Percentiles rank a stretch among this genome's conserved stretches.
Evolutionary conservation across 148 eudicot species (phyloP).

Genomic region (Chenopodium album): DNA sequence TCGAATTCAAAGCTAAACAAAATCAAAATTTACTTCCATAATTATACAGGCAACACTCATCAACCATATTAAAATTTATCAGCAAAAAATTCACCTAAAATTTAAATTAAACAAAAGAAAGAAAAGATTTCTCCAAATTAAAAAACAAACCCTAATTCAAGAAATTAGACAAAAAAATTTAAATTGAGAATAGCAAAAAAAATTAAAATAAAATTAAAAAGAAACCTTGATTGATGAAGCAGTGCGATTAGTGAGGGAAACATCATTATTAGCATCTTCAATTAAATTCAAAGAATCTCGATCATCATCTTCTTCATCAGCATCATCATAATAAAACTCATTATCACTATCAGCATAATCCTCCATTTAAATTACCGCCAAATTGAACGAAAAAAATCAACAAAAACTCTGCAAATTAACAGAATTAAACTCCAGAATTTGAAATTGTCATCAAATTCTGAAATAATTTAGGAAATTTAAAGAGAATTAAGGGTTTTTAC

Average conservation of each 20-base stretch:
- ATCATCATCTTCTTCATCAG: constrained; percentile 21
- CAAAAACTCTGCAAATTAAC: not conserved
- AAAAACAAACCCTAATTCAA: not conserved
- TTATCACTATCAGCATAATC: constrained; percentile 39
- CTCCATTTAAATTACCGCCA: constrained; percentile 29
- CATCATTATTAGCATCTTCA: constrained; percentile 29
- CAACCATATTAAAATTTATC: not conserved
- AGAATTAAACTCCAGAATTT: not conserved
- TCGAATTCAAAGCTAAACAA: not conserved
- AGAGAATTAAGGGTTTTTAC: not conserved
- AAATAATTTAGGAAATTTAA: not conserved
- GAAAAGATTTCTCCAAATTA: no score
- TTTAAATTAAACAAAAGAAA: no score
- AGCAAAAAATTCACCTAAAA: no score
- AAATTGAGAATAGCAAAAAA: not conserved
- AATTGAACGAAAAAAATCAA: not conserved
- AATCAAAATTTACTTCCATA: no score
- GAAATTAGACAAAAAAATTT: not conserved
- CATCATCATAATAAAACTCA: constrained; percentile 31
- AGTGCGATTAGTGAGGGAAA: not conserved
- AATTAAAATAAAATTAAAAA: not conserved
- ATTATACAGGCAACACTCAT: not conserved
- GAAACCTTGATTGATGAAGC: constrained; percentile 39
- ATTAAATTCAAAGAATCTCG: constrained; percentile 27
- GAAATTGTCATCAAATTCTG: not conserved